Conservation (phyloP, 352 stramenopile species). For the Sclerospora graminicola region DNA sequence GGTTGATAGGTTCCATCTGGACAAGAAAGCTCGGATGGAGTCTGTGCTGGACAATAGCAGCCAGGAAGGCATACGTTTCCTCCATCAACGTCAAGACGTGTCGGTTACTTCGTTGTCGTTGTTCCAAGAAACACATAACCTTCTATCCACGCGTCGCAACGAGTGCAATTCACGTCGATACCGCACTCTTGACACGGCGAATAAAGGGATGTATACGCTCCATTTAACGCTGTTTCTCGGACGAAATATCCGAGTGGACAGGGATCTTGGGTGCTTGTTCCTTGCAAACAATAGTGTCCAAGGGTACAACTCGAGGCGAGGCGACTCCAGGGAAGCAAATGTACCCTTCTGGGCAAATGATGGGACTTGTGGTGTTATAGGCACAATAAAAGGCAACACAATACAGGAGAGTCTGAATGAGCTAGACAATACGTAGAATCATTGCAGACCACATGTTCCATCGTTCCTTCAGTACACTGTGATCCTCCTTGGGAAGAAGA, state of each 20-base stretch:
- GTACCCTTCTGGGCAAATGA: conserved; percentile 71
- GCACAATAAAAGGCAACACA: conserved; percentile 65
- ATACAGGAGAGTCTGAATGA: conserved; percentile 52
- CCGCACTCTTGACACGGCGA: conserved; percentile 73
- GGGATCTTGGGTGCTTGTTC: conserved; percentile 36
- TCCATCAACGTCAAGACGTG: conserved; percentile 39
- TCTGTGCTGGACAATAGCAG: conserved; percentile 60
- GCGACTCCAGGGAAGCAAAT: conserved; percentile 66
- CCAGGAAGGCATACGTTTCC: conserved; percentile 80
- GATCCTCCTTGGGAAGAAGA: too few species aligned
- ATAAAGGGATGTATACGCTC: conserved; percentile 31
- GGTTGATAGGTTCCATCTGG: conserved; percentile 75
- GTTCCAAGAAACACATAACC: conserved; percentile 70
- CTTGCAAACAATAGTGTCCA: conserved; percentile 63
- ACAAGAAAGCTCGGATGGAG: conserved; percentile 45
- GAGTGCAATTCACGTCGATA: conserved; percentile 63
- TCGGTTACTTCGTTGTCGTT: conserved; percentile 47
- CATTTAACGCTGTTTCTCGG: conserved; percentile 35
- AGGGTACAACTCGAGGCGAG: too few species aligned
- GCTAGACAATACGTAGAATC: too few species aligned
- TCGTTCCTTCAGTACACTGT: too few species aligned
- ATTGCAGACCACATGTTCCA: conserved; percentile 42
- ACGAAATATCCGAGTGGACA: conserved; percentile 75
- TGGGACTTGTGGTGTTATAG: conserved; percentile 54
- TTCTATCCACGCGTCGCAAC: conserved; percentile 64